Evolutionary conservation across 1,284 basidiomycete genomes (phyloP).

Genomic region (Erythrobasidium hasegawianum): DNA sequence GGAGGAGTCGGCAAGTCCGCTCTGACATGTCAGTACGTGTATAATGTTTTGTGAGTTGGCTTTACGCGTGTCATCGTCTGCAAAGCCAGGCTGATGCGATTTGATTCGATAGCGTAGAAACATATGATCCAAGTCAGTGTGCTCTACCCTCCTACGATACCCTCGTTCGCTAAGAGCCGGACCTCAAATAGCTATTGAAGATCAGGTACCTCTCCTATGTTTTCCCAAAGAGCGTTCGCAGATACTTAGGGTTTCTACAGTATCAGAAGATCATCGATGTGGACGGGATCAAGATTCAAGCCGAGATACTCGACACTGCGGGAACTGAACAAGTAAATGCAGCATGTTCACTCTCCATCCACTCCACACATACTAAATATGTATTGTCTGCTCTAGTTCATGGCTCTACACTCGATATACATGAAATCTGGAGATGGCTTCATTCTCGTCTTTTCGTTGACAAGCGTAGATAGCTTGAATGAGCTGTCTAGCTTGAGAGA

Average conservation of each 20-base stretch:
- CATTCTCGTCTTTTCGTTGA: conserved; percentile 75
- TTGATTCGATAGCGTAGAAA: conserved; percentile 21
- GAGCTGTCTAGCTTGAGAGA: conserved; percentile 73
- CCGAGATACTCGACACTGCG: conserved; percentile 83
- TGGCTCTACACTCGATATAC: conserved; percentile 47
- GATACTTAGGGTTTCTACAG: background rate
- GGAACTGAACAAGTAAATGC: conserved; percentile 67
- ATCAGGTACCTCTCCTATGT: conserved; percentile 12
- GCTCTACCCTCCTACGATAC: background rate
- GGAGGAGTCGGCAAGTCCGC: conserved; percentile 32
- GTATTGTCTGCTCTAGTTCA: conserved; percentile 40
- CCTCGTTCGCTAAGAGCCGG: background rate
- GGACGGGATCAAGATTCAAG: conserved; percentile 53
- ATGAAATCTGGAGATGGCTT: conserved; percentile 62
- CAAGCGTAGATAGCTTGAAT: conserved; percentile 68
- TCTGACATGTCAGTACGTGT: conserved; percentile 34
- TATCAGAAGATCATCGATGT: conserved; percentile 51
- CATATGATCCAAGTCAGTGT: conserved; percentile 29
- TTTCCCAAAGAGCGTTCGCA: background rate
- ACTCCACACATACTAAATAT: background rate
- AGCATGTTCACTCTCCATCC: background rate
- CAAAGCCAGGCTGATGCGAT: background rate
- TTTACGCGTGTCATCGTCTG: background rate
- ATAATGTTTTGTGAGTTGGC: conserved; percentile 30
- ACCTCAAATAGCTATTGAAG: conserved; percentile 23